phyloP scores from a whole-genome alignment of 345 rosid species.

The Eucalyptus marginata region DNA sequence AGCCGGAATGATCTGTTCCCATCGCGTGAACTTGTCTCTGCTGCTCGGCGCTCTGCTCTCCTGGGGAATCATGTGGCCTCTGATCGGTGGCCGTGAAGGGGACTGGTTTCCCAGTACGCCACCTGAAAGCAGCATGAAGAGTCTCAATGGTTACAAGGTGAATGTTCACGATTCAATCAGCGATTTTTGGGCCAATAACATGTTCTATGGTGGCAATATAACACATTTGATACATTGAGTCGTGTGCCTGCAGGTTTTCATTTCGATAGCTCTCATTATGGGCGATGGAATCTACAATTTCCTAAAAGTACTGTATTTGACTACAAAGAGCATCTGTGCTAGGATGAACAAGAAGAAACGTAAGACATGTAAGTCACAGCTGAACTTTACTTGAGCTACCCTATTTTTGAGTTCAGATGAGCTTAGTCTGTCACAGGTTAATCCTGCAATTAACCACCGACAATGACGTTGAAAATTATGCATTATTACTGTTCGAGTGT shows the following conservation, averaged over 20 bases:
- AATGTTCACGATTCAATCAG: neutral
- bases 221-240: neutral
- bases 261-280: slow-evolving; percentile 23
- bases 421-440: neutral
- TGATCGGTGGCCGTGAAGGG: slow-evolving; percentile 52
- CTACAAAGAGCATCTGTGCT: neutral
- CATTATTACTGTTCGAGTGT: neutral
- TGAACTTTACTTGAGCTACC: neutral
- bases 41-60: slow-evolving; percentile 85
- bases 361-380: neutral
- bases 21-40: slow-evolving; percentile 79
- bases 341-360: neutral
- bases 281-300: slow-evolving; percentile 32
- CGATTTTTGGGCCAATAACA: neutral
- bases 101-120: slow-evolving; percentile 54
- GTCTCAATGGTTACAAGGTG: slow-evolving; percentile 88
- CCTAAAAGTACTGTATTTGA: slow-evolving; percentile 6
- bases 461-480: neutral
- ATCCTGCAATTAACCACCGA: neutral
- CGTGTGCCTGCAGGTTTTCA: slow-evolving; percentile 9
- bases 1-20: slow-evolving; percentile 98
- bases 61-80: slow-evolving; percentile 97
- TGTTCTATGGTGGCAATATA: neutral
- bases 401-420: neutral
- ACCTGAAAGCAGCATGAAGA: slow-evolving; percentile 69